These are phyloP conservation scores for Aspergillus sp. DNA, from an alignment of 2,329 filamentous ascomycete species.

Conservation along the genomic window DNA sequence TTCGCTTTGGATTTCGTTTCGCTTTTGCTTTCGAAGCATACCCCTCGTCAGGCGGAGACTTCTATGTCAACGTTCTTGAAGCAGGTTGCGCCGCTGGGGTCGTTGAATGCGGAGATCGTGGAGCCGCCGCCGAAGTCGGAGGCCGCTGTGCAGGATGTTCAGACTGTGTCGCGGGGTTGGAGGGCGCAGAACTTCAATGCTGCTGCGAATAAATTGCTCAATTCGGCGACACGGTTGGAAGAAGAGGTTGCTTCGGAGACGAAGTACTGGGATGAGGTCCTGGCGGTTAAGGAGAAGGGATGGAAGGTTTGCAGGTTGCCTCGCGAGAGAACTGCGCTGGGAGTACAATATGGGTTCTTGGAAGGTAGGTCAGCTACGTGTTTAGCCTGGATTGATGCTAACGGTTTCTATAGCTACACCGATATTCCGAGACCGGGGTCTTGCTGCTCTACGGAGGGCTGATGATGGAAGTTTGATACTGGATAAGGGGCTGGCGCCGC, in stretches of 20 bases:
- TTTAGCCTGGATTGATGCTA: neutral
- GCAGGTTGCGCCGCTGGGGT: slow-evolving; percentile 71
- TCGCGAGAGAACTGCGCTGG: slow-evolving; percentile 70
- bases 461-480: slow-evolving; percentile 75
- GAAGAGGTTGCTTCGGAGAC: slow-evolving; percentile 78
- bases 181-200: slow-evolving; percentile 75
- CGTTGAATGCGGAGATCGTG: slow-evolving; percentile 68
- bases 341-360: slow-evolving; percentile 85
- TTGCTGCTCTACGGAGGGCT: slow-evolving; percentile 75
- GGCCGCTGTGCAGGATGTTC: slow-evolving; percentile 56
- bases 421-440: slow-evolving; percentile 68
- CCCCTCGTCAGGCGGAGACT: slow-evolving; percentile 66
- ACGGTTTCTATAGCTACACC: slow-evolving; percentile 48
- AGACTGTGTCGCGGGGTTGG: slow-evolving; percentile 66
- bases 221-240: slow-evolving; percentile 71
- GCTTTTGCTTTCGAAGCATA: slow-evolving; percentile 77
- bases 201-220: slow-evolving; percentile 71
- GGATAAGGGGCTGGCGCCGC: slow-evolving; percentile 60
- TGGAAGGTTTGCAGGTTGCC: slow-evolving; percentile 84
- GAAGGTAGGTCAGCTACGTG: slow-evolving; percentile 57
- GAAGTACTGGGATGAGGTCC: slow-evolving; percentile 84
- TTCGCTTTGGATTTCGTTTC: slow-evolving; percentile 81
- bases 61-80: slow-evolving; percentile 73
- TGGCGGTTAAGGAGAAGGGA: slow-evolving; percentile 77
- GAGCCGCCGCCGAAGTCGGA: slow-evolving; percentile 62